Evolutionary conservation across 352 stramenopile genomes (phyloP).

Genomic region (Pythium rishiriense): DNA sequence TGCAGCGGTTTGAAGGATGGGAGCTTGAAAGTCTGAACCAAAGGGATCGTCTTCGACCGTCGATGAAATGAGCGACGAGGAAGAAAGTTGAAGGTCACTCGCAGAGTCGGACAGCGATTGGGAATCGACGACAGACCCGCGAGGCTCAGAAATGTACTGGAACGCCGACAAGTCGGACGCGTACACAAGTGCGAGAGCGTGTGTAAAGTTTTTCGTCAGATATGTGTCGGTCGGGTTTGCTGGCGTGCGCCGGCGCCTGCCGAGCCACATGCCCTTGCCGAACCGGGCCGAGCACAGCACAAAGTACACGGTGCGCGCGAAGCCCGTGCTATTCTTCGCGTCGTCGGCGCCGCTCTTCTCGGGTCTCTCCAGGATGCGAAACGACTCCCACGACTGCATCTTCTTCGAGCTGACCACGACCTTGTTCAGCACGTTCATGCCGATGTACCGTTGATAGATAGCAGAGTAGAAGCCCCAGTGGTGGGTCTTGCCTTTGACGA

Average conservation of each 20-base stretch:
- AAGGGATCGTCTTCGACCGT: constrained; percentile 22
- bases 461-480: constrained; percentile 80
- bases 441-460: constrained; percentile 62
- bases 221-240: constrained; percentile 38
- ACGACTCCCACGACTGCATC: constrained; percentile 68
- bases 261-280: constrained; percentile 82
- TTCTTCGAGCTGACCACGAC: constrained; percentile 67
- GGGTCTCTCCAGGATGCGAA: constrained; percentile 60
- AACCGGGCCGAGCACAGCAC: constrained; percentile 78
- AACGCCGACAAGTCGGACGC: constrained; percentile 67
- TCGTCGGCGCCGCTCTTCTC: background rate
- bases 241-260: constrained; percentile 38
- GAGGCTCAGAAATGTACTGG: constrained; percentile 21
- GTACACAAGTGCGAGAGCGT: constrained; percentile 66
- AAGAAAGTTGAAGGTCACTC: constrained; percentile 4
- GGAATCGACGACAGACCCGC: background rate
- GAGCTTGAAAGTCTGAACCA: constrained; percentile 39
- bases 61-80: constrained; percentile 2
- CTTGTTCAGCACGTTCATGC: constrained; percentile 73
- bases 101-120: constrained; percentile 6
- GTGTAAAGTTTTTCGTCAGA: constrained; percentile 71
- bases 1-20: constrained; percentile 41
- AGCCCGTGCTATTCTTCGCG: constrained; percentile 27
- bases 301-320: constrained; percentile 51
- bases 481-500: constrained; percentile 70